These are phyloP conservation scores for Psilocybe sp. DNA, from an alignment of 768 basidiomycete species.

Conservation along the genomic window DNA sequence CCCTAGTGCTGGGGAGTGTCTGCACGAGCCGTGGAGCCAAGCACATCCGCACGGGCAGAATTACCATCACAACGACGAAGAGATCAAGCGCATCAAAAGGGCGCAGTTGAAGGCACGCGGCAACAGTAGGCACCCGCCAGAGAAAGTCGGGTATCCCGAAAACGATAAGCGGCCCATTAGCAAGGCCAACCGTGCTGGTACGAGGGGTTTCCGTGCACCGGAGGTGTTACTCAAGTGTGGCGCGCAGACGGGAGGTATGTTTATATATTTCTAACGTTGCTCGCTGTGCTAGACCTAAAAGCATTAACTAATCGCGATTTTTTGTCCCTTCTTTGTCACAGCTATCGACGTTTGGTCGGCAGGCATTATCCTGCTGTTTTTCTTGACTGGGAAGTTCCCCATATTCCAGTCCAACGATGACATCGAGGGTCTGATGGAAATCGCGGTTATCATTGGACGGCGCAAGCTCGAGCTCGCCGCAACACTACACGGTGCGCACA, in stretches of 20 bases:
- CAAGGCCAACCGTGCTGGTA: slow-evolving; percentile 96
- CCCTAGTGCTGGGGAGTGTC: slow-evolving; percentile 55
- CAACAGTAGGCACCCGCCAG: slow-evolving; percentile 51
- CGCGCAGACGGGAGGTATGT: slow-evolving; percentile 86
- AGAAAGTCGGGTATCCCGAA: slow-evolving; percentile 74
- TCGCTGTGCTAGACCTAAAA: too few relatives aligned
- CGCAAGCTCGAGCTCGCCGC: slow-evolving; percentile 83
- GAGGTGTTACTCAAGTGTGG: slow-evolving; percentile 94
- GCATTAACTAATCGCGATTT: not conserved
- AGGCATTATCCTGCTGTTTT: slow-evolving; percentile 89
- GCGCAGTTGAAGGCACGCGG: slow-evolving; percentile 60
- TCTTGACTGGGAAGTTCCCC: slow-evolving; percentile 90
- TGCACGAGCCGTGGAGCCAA: slow-evolving; percentile 68
- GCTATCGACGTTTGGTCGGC: slow-evolving; percentile 97
- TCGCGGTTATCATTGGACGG: slow-evolving; percentile 82
- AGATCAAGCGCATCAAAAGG: slow-evolving; percentile 45
- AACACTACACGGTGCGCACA: slow-evolving; percentile 75
- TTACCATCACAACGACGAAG: slow-evolving; percentile 39
- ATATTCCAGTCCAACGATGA: slow-evolving; percentile 93
- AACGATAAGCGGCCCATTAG: slow-evolving; percentile 73
- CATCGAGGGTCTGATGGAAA: slow-evolving; percentile 93
- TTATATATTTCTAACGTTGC: not conserved
- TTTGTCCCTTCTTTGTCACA: slow-evolving; percentile 26
- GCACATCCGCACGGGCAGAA: slow-evolving; percentile 70
- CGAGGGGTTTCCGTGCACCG: slow-evolving; percentile 94